Conservation (phyloP, 2,329 filamentous ascomycete species). For the Cercospora janseana region DNA sequence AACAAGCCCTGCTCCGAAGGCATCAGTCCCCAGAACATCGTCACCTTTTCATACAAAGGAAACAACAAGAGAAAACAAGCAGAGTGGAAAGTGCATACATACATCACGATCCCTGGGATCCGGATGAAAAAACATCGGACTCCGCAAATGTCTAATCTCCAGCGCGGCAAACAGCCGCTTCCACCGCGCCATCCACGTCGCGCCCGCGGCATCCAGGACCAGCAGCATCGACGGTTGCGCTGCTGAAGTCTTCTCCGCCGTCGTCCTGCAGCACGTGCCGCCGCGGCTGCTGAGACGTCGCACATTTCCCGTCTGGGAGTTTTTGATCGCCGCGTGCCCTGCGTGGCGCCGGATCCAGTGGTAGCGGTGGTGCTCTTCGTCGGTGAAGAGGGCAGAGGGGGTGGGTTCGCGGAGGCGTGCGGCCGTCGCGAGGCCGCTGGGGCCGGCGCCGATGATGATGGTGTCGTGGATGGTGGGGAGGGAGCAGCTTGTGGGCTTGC, state of each 20-base stretch:
- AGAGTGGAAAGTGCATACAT: not conserved
- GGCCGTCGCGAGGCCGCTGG: conserved; percentile 71
- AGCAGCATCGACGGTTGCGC: conserved; percentile 52
- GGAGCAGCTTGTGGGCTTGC: conserved; percentile 13
- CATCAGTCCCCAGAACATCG: not conserved
- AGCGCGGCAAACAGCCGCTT: conserved; percentile 66
- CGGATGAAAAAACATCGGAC: conserved; percentile 80
- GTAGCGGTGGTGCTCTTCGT: conserved; percentile 78
- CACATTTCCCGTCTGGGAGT: conserved; percentile 47
- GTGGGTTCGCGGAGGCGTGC: conserved; percentile 69
- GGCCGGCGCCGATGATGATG: conserved; percentile 70
- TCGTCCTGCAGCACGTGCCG: too few species aligned
- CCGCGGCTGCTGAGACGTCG: conserved; percentile 23
- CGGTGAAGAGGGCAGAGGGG: conserved; percentile 76
- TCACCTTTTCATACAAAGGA: too few species aligned
- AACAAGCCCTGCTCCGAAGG: conserved; percentile 50
- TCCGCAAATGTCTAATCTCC: conserved; percentile 69
- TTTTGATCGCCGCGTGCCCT: conserved; percentile 58
- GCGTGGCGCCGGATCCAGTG: conserved; percentile 71
- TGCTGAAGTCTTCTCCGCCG: too few species aligned
- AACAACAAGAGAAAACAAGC: too few species aligned
- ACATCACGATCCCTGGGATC: conserved; percentile 72
- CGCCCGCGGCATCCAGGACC: conserved; percentile 65
- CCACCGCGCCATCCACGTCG: conserved; percentile 70
- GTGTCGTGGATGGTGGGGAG: conserved; percentile 56